Evolutionary conservation across 2,329 filamentous ascomycete species (phyloP).

Genomic region (Penicillium palitans): DNA sequence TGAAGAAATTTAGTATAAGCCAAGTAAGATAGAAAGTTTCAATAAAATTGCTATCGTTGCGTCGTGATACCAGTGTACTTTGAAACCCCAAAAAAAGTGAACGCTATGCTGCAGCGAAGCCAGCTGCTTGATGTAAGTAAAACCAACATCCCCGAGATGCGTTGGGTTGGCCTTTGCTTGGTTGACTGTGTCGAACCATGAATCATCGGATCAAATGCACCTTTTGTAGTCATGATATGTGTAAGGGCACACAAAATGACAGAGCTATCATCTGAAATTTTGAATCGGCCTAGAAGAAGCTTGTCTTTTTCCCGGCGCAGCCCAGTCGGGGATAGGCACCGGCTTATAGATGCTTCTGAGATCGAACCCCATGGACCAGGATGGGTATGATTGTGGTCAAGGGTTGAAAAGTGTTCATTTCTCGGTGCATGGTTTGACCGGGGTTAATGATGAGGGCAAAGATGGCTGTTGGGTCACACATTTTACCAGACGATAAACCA

Average conservation of each 20-base stretch:
- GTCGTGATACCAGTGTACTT: constrained; percentile 1
- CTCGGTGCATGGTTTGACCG: not conserved
- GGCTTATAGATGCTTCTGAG: not conserved
- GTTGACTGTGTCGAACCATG: not conserved
- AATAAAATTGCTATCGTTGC: constrained; percentile 6
- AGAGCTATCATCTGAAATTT: not conserved
- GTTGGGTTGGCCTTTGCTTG: not conserved
- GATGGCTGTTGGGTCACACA: not conserved
- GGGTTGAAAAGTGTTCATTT: not conserved
- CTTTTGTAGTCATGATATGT: not conserved
- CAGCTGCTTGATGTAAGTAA: constrained; percentile 10
- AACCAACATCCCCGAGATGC: not conserved
- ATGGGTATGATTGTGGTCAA: not conserved
- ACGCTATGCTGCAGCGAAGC: constrained; percentile 12
- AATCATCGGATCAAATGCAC: not conserved
- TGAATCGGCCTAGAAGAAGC: not conserved
- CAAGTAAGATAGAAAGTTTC: not conserved
- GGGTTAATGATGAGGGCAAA: not conserved
- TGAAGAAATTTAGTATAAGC: not conserved
- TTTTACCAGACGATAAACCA: not conserved
- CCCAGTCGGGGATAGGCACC: not conserved
- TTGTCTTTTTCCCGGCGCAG: not conserved
- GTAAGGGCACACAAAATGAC: not conserved
- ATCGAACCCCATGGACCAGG: not conserved
- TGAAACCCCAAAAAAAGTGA: not conserved